phyloP scores from a whole-genome alignment of 331 rosid genomes.

The Erythrophleum ivorense region DNA sequence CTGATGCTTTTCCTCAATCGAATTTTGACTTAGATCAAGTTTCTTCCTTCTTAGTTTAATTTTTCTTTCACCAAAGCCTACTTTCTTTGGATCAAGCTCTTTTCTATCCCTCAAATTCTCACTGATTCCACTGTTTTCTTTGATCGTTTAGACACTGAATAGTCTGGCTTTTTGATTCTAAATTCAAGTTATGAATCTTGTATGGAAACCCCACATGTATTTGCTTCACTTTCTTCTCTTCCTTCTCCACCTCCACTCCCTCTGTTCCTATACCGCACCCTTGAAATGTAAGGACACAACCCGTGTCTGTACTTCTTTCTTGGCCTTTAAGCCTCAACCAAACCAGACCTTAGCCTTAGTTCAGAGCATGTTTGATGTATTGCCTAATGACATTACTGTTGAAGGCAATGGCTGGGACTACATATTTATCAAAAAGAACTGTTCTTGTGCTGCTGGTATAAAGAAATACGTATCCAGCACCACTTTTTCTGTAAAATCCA shows the following conservation, averaged over 20 bases:
- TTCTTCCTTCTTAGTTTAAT: slow-evolving; percentile 25
- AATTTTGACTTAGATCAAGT: slow-evolving; percentile 37
- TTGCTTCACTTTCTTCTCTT: slow-evolving; percentile 44
- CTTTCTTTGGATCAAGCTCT: background rate
- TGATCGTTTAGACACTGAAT: slow-evolving; percentile 27
- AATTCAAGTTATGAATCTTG: slow-evolving; percentile 40
- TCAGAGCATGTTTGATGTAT: slow-evolving; percentile 91
- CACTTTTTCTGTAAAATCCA: slow-evolving; percentile 82
- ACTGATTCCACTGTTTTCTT: slow-evolving; percentile 25
- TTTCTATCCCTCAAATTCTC: background rate
- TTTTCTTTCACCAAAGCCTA: background rate
- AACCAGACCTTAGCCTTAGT: slow-evolving; percentile 67
- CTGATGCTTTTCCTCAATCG: background rate
- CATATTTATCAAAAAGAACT: slow-evolving; percentile 77
- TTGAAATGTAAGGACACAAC: slow-evolving; percentile 81
- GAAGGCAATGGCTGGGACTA: slow-evolving; percentile 73
- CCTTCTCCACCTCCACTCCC: slow-evolving; percentile 46
- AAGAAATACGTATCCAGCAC: slow-evolving; percentile 74
- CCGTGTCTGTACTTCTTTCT: slow-evolving; percentile 84
- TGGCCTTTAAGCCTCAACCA: slow-evolving; percentile 71
- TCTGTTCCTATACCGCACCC: slow-evolving; percentile 56
- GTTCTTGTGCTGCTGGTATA: slow-evolving; percentile 72
- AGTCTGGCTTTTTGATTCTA: background rate
- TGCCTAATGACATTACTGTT: slow-evolving; percentile 73
- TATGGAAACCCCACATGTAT: slow-evolving; percentile 28